Conservation (phyloP, 495 filamentous ascomycete species). For the Penicillium atrosanguineum region DNA sequence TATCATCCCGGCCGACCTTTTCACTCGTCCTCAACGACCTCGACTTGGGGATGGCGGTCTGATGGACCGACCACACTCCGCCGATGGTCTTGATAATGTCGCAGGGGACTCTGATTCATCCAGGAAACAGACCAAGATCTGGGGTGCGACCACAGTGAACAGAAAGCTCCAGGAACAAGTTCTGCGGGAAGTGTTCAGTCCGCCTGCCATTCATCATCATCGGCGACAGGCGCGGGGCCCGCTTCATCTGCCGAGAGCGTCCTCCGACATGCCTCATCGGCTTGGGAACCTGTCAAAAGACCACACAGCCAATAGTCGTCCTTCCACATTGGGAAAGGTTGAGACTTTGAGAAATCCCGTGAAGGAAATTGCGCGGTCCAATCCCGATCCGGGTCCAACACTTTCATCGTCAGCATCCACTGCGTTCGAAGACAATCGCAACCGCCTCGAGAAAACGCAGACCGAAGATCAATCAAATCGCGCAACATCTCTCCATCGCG, state of each 20-base stretch:
- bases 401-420: constrained; percentile 47
- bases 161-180: constrained; percentile 85
- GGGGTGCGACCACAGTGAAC: constrained; percentile 96
- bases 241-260: constrained; percentile 49
- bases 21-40: constrained; percentile 39
- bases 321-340: constrained; percentile 10
- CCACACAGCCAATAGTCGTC: constrained; percentile 25
- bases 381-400: constrained; percentile 22
- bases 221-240: constrained; percentile 62
- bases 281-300: constrained; percentile 36
- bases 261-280: constrained; percentile 34
- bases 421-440: constrained; percentile 36
- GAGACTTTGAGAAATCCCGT: constrained; percentile 23
- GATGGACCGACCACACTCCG: constrained; percentile 16
- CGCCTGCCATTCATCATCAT: constrained; percentile 71
- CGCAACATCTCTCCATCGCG: constrained; percentile 33
- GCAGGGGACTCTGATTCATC: constrained; percentile 18
- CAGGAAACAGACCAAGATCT: constrained; percentile 59
- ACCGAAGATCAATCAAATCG: constrained; percentile 30
- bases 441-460: constrained; percentile 32
- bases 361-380: constrained; percentile 28
- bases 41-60: constrained; percentile 26
- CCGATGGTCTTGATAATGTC: constrained; percentile 14
- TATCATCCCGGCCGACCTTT: constrained; percentile 85
- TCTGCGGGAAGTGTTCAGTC: constrained; percentile 88